Evolutionary conservation across 2,329 filamentous ascomycete genomes (phyloP), one percentile per base, ranked within the genome.

Genomic region (Stagonosporopsis cucurbitacearum): DNA sequence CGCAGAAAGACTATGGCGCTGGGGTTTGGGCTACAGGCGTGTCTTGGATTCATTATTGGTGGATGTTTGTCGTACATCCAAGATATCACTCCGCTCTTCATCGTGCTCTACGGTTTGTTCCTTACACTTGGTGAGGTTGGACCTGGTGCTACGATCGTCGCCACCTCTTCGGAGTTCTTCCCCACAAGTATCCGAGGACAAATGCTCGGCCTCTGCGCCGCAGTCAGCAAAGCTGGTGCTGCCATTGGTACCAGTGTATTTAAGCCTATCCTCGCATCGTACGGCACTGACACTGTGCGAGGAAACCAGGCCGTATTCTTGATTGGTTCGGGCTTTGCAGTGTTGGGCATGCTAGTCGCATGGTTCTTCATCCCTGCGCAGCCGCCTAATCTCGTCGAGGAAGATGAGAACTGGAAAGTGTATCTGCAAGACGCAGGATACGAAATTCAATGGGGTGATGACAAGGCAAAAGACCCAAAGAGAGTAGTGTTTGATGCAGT

Each of bases 311-410:
- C 62, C 2, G 63, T 62, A 4, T 70, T 70, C 33, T 47, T 70
- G 6, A 62, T 70, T 20, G 66, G 67, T 11, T 65, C 63, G 13
- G 64, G 57, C 9, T 69, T 70, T 42, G 63, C 66, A n/a, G 62
- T 66, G 19, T 35, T 70, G 22, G 66, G 66, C 5, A 58, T 58
- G 25, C 52, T 66, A 6, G 57, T 63, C n/a, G 67, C 66, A 1
- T 68, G 63, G 65, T 70, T 68, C 23, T 54, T 75, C 35, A 70
- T 76, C 9, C 72, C 68, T 12, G 66, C 65, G 32, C 46, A 65
- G 8, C 54, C 64, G 8, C 57, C 62, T 12, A 55, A 60, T 8
- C 58, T 74, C 6, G 67, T 64, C 2, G 57, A 71, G n/a, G 71
- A 74, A 41, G 68, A 72, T 19, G 65, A 64, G 36, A 62, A 62